Base-by-base conservation (phyloP, 257 asterid genomes). In the Rubia yunnanensis region DNA sequence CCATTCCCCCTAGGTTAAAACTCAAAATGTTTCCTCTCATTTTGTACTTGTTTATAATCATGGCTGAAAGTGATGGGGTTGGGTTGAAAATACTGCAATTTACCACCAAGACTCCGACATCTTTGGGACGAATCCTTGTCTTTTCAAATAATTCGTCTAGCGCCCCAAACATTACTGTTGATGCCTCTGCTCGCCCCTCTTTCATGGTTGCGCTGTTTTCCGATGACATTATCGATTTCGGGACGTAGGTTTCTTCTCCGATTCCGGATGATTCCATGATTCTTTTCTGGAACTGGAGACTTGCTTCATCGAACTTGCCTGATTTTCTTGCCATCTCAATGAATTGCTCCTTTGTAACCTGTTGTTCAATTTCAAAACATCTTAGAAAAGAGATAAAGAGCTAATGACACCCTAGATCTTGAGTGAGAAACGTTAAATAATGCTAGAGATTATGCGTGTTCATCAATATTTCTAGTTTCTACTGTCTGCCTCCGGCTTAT, bases 41-140 rank as follows among this genome's bases (percentile, higher is more conserved):
- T 67, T 88, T 92, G 58, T 89, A 92, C 80, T 88, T 96, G 74
- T 92, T 92, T 77, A 92, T 90, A 4, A 92, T 73, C 97, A 92
- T 87, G 38, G 99, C 99, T 22, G 99, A 92, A 17, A 92, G 92
- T n/a, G 99, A 92, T 4, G 99, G 99, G 4, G 99, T 92, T 23
- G 99, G 99, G 60, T 92, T 92, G 84, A 92, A 92, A 58, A 92
- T 81, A 79, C 97, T 89, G 82, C 99, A 92, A 44, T 89, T 92
- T 60, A 92, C 88, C 23, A 92, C 95, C 10, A 92, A 76, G 36
- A 92, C 58, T 0, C 99, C 99, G 5, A 92, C 85, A 79, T 92
- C 99, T 18, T 88, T 92, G 0, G 97, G 89, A 4, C 92, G 86
- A 60, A 92, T 75, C 14, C 58, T 66, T 0, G 89, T 69, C 67